Conservation (phyloP, 2,329 filamentous ascomycete species). For the Fonsecaea nubica region DNA sequence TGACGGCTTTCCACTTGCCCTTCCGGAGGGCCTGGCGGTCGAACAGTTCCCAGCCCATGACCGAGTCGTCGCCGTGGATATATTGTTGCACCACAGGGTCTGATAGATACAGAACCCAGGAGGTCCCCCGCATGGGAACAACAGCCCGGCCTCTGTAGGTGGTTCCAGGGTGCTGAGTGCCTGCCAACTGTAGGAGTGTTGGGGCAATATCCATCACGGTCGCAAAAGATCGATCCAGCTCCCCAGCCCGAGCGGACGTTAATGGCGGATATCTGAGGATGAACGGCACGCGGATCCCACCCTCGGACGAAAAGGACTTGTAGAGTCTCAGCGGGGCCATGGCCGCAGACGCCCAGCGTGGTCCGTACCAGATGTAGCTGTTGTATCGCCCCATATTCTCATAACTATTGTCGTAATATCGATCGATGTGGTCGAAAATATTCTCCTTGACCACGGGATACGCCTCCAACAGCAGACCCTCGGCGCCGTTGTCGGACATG, state of each 20-base stretch:
- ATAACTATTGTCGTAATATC: slow-evolving; percentile 49
- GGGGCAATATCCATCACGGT: slow-evolving; percentile 50
- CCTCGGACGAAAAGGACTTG: slow-evolving; percentile 42
- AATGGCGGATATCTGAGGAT: slow-evolving; percentile 34
- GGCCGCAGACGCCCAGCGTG: slow-evolving; percentile 45
- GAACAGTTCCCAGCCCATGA: slow-evolving; percentile 47
- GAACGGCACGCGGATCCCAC: slow-evolving; percentile 42
- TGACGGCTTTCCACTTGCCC: slow-evolving; percentile 87
- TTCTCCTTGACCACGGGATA: slow-evolving; percentile 44
- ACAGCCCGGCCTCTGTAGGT: slow-evolving; percentile 43
- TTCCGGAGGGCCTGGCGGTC: slow-evolving; percentile 68
- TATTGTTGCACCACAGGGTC: slow-evolving; percentile 34
- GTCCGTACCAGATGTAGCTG: slow-evolving; percentile 48
- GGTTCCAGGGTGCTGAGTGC: slow-evolving; percentile 43
- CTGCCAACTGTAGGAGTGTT: slow-evolving; percentile 47
- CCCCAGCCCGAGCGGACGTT: slow-evolving; percentile 35
- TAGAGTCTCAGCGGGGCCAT: slow-evolving; percentile 42
- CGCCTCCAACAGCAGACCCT: slow-evolving; percentile 45
- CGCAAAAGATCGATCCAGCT: slow-evolving; percentile 43
- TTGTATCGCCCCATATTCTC: slow-evolving; percentile 47
- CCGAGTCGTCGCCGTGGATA: slow-evolving; percentile 41
- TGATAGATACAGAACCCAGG: slow-evolving; percentile 44
- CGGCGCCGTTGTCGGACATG: slow-evolving; percentile 50
- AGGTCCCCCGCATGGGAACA: slow-evolving; percentile 44
- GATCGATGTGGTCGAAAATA: slow-evolving; percentile 44